phyloP scores from a whole-genome alignment of 169 alveolate genomes.

The Toxoplasma gondii region DNA sequence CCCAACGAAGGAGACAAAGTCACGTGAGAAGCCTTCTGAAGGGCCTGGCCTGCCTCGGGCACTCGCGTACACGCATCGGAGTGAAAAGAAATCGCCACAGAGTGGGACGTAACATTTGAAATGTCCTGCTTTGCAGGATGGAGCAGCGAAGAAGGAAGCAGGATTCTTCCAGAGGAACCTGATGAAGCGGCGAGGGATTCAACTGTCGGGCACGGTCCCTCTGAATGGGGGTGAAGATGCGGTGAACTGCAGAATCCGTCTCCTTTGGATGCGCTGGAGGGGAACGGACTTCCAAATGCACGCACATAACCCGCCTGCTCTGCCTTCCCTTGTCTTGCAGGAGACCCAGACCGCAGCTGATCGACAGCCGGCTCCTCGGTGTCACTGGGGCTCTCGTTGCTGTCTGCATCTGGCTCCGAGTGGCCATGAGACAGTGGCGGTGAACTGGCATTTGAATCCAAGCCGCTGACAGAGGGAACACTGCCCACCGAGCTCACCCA shows the following conservation, averaged over 20 bases:
- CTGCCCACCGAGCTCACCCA: constrained; percentile 5
- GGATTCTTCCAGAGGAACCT: too few relatives aligned
- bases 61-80: not conserved
- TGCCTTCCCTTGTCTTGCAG: too few relatives aligned
- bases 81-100: not conserved
- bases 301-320: too few relatives aligned
- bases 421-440: not conserved
- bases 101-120: too few relatives aligned
- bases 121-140: too few relatives aligned
- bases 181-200: too few relatives aligned
- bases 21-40: not conserved
- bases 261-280: too few relatives aligned
- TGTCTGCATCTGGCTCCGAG: not conserved
- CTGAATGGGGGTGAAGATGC: too few relatives aligned
- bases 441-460: not conserved
- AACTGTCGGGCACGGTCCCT: too few relatives aligned
- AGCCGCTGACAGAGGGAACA: not conserved
- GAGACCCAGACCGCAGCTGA: not conserved
- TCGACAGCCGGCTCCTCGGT: not conserved
- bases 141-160: too few relatives aligned
- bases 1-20: not conserved
- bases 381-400: not conserved
- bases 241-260: too few relatives aligned
- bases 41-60: not conserved
- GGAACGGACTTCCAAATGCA: too few relatives aligned